Evolutionary conservation across 805 yeast genomes (phyloP).

Genomic region (Candida alai): DNA sequence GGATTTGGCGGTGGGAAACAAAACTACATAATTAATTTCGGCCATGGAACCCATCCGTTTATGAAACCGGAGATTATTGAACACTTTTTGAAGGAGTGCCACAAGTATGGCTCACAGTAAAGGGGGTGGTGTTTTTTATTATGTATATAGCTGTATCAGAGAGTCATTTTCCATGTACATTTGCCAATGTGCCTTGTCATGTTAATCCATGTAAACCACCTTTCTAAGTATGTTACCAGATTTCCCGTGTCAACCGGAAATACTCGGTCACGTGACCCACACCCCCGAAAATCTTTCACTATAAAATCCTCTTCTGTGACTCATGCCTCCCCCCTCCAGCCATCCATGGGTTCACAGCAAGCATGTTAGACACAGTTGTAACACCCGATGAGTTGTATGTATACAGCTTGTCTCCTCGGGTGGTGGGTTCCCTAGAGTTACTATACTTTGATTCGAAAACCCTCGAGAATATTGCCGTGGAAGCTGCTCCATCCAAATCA

Average conservation of each 20-base stretch:
- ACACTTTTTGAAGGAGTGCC: conserved; percentile 84
- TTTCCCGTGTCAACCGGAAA: no score
- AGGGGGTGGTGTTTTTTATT: conserved; percentile 2
- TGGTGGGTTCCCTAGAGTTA: conserved; percentile 46
- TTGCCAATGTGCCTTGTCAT: no score
- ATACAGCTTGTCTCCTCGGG: conserved; percentile 38
- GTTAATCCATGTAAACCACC: no score
- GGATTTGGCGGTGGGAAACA: conserved; percentile 95
- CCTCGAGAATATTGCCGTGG: conserved; percentile 20
- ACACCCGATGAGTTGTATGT: conserved; percentile 42
- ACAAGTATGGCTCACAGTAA: conserved; percentile 59
- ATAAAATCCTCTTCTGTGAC: no score
- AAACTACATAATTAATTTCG: conserved; percentile 89
- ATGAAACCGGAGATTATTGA: conserved; percentile 90
- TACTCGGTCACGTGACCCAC: no score
- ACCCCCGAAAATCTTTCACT: no score
- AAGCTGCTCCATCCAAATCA: neutral
- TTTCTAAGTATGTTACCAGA: no score
- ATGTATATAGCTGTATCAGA: no score
- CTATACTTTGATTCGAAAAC: conserved; percentile 53
- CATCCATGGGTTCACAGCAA: no score
- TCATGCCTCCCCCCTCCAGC: no score
- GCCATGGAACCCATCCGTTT: conserved; percentile 98
- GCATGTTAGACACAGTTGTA: conserved; percentile 1
- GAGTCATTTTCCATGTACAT: no score